Conservation (phyloP, 2,329 filamentous ascomycete species). For the Cladophialophora psammophila region DNA sequence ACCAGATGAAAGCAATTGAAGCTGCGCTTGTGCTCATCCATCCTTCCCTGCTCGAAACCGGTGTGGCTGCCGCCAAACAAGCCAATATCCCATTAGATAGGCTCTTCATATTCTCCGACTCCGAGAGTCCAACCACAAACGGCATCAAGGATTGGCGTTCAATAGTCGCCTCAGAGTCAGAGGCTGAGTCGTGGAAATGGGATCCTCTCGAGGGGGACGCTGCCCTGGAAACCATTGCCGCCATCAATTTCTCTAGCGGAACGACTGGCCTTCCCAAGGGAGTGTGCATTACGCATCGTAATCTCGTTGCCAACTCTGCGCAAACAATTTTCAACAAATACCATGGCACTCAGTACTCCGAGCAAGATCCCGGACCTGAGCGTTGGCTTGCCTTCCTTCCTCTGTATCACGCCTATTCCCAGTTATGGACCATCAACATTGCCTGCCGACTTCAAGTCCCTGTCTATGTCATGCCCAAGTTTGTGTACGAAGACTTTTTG, state of each 20-base stretch:
- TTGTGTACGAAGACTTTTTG: conserved; percentile 65
- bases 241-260: conserved; percentile 61
- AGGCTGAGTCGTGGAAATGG: conserved; percentile 51
- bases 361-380: conserved; percentile 56
- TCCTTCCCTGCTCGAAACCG: conserved; percentile 54
- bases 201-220: conserved; percentile 35
- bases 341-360: conserved; percentile 64
- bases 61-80: conserved; percentile 47
- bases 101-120: conserved; percentile 41
- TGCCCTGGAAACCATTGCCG: conserved; percentile 54
- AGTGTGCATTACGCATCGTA: conserved; percentile 59
- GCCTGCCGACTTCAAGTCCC: conserved; percentile 68
- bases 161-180: conserved; percentile 55
- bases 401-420: conserved; percentile 56
- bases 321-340: conserved; percentile 68
- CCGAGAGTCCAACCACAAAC: conserved; percentile 52
- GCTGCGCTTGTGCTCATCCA: conserved; percentile 61
- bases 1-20: conserved; percentile 61
- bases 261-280: conserved; percentile 63
- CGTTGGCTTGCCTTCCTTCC: conserved; percentile 57
- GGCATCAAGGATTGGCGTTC: conserved; percentile 41
- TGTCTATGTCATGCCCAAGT: conserved; percentile 69
- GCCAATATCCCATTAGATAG: conserved; percentile 35
- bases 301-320: conserved; percentile 63
- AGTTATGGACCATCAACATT: conserved; percentile 61